These are phyloP conservation scores for Blastosporella zonata DNA, from an alignment of 1,284 basidiomycete species.

Conservation along the genomic window DNA sequence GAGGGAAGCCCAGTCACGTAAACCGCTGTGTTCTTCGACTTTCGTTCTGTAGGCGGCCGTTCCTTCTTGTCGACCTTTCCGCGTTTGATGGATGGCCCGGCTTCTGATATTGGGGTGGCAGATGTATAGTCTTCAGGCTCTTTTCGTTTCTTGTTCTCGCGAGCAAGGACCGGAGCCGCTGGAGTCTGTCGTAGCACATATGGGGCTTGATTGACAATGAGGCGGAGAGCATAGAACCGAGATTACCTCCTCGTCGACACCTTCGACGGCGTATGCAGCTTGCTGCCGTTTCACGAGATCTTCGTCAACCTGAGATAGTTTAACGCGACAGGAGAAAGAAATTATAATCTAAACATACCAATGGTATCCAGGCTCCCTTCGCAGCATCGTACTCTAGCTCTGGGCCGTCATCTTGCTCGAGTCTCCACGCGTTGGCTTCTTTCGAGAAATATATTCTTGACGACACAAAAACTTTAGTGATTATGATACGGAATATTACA, in stretches of 20 bases:
- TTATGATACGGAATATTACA: no score
- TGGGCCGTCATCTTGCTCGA: conserved; percentile 84
- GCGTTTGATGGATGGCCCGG: conserved; percentile 61
- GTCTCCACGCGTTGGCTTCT: conserved; percentile 76
- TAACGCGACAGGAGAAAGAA: conserved; percentile 7
- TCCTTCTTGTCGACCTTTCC: conserved; percentile 53
- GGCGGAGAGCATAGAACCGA: conserved; percentile 18
- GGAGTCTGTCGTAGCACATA: conserved; percentile 56
- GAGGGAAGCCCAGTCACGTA: conserved; percentile 86
- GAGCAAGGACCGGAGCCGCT: conserved; percentile 76
- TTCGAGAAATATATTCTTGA: conserved; percentile 74
- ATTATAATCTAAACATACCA: conserved; percentile 52
- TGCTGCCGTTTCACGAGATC: conserved; percentile 84
- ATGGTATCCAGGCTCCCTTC: conserved; percentile 77
- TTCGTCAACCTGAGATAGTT: conserved; percentile 63
- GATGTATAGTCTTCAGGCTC: conserved; percentile 74
- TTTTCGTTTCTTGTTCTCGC: conserved; percentile 82
- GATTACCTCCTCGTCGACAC: conserved; percentile 88
- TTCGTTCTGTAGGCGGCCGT: conserved; percentile 45
- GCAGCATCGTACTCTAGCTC: conserved; percentile 86
- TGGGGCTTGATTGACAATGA: conserved; percentile 17
- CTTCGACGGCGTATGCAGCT: conserved; percentile 86
- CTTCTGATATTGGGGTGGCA: conserved; percentile 41
- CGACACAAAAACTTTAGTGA: conserved; percentile 7
- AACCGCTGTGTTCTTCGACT: conserved; percentile 89